Conservation (phyloP, 805 yeast genomes). For the Saccharomyces eubayanus region DNA sequence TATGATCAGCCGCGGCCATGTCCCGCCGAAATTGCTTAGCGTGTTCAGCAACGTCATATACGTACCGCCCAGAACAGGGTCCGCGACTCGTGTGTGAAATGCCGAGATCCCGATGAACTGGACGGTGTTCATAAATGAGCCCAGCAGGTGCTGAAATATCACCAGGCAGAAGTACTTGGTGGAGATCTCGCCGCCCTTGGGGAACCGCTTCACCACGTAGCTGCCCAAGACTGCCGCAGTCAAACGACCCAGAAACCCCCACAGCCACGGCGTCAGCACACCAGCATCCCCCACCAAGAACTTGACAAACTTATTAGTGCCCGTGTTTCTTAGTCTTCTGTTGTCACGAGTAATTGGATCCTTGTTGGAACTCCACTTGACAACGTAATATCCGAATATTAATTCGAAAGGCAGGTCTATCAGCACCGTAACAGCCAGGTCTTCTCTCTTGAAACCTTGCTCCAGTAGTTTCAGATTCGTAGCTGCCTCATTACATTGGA, state of each 20-base stretch:
- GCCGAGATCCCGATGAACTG: conserved; percentile 93
- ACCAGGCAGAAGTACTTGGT: conserved; percentile 56
- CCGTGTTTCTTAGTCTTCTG: not conserved
- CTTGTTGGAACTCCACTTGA: conserved; percentile 79
- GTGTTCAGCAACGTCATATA: conserved; percentile 96
- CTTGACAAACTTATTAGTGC: conserved; percentile 4
- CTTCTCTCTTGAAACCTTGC: conserved; percentile 88
- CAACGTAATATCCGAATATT: conserved; percentile 90
- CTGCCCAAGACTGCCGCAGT: conserved; percentile 71
- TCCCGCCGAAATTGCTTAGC: conserved; percentile 87
- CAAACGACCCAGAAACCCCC: conserved; percentile 77
- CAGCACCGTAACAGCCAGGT: conserved; percentile 81
- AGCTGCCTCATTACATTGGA: conserved; percentile 93
- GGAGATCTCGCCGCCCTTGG: conserved; percentile 41
- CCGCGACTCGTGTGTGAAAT: conserved; percentile 91
- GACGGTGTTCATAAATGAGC: conserved; percentile 88
- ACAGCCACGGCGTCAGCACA: conserved; percentile 82
- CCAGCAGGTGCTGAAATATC: conserved; percentile 71
- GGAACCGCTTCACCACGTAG: conserved; percentile 63
- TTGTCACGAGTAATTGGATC: conserved; percentile 1
- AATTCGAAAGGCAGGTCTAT: conserved; percentile 96
- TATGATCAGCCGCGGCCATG: conserved; percentile 89
- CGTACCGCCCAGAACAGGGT: conserved; percentile 93
- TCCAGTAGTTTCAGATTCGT: conserved; percentile 87
- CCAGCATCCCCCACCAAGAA: conserved; percentile 32